These are phyloP conservation scores for Tillandsia fasciculata DNA, from an alignment of 176 grass and related monocot genomes.

Conservation along the genomic window DNA sequence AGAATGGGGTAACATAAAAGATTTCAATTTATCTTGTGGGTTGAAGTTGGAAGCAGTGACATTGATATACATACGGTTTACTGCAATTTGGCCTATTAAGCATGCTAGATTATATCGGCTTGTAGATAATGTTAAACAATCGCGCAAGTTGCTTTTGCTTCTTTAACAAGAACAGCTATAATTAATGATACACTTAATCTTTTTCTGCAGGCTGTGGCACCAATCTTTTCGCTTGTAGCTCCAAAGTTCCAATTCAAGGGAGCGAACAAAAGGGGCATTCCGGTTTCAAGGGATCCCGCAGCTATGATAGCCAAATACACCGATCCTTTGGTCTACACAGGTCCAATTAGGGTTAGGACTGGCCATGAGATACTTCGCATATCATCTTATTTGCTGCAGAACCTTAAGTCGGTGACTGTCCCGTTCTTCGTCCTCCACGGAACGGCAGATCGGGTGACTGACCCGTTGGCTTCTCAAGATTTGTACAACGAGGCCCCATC, in stretches of 20 bases:
- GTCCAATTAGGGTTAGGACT: constrained; percentile 78
- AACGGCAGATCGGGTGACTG: constrained; percentile 72
- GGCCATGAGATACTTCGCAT: constrained; percentile 87
- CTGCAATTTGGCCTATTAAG: too few species aligned
- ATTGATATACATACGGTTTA: too few species aligned
- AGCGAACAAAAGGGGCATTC: constrained; percentile 86
- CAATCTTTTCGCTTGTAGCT: constrained; percentile 69
- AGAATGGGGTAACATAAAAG: too few species aligned
- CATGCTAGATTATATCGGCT: too few species aligned
- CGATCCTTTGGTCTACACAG: constrained; percentile 78
- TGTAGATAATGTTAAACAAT: too few species aligned
- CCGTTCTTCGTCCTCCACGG: constrained; percentile 96
- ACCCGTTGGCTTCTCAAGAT: constrained; percentile 76
- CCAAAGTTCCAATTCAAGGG: constrained; percentile 96
- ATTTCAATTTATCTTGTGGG: too few species aligned
- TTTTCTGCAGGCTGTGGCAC: constrained; percentile 69
- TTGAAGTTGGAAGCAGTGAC: too few species aligned
- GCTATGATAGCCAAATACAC: constrained; percentile 88
- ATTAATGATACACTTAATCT: background rate
- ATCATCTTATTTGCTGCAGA: constrained; percentile 62
- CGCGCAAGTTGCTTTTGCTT: too few species aligned
- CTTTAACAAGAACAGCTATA: background rate
- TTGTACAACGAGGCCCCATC: constrained; percentile 57
- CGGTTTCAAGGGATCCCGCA: constrained; percentile 70
- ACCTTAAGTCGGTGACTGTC: constrained; percentile 58